Conservation (phyloP, 495 filamentous ascomycete species). For the Xylaria scruposa region DNA sequence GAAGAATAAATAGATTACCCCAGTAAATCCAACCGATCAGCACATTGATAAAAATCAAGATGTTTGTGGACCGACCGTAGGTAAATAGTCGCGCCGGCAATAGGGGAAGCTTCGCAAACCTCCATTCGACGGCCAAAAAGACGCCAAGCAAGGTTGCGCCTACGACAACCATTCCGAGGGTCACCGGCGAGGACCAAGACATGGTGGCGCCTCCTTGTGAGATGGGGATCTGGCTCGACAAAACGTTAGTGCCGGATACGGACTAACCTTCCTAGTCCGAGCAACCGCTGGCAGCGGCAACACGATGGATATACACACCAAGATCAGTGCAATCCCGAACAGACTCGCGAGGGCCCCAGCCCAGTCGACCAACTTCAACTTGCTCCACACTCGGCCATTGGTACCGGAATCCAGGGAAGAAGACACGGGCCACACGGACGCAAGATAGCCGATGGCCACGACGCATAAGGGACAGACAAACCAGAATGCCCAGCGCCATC, state of each 20-base stretch:
- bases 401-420: background rate
- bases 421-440: constrained; percentile 3
- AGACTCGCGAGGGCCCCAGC: background rate
- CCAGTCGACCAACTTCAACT: constrained; percentile 8
- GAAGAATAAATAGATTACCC: constrained; percentile 11
- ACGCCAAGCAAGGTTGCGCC: background rate
- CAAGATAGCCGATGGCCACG: background rate
- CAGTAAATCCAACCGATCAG: constrained; percentile 12
- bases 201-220: background rate
- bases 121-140: background rate
- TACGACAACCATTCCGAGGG: background rate
- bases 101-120: background rate
- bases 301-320: background rate
- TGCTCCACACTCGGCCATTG: background rate
- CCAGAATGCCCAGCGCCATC: constrained; percentile 66
- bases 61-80: background rate
- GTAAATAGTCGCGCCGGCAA: background rate
- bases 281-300: background rate
- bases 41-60: background rate
- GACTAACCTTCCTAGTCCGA: too few relatives aligned
- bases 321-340: background rate
- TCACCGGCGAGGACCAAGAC: background rate
- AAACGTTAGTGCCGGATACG: too few relatives aligned
- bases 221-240: background rate
- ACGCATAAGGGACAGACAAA: constrained; percentile 42